Base-by-base conservation (phyloP, 2,329 filamentous ascomycete genomes). In the Xylariaceae sp. region DNA sequence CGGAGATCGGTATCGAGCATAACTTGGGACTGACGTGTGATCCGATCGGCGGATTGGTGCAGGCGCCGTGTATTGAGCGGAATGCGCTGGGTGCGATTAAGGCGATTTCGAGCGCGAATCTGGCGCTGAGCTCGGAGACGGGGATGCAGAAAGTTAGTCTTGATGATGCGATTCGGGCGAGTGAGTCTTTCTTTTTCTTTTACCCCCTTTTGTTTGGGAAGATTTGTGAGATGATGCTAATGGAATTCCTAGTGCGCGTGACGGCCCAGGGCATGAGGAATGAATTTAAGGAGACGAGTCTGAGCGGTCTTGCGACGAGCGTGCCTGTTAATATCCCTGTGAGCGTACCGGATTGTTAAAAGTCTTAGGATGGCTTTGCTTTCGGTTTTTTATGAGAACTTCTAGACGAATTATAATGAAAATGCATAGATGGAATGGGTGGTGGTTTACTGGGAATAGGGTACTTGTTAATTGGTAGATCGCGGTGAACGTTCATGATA, bases 1-100 rank as follows among this genome's bases (percentile, higher is more conserved):
- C 78, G 1, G 78, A 81, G 67, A 81, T 81, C 56, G 78, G 78
- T 50, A 81, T 81, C 61, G 78, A 81, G 66, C 78, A 81, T 64
- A 81, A 81, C 64, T 73, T 81, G 0, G 78, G 78, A 1, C 60
- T 81, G 37, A 80, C 78, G 0, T 81, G 78, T 61, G 78, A 81
- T 52, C 78, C 78, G 3, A 80, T 80, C 58, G 78, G 77, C 4
- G 78, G 78, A 0, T 70, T 80, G 2, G 78, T 81, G 0, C 78
- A 80, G 67, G 78, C 78, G 2, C 78, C 78, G 1, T 81, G 78
- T 64, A 80, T 81, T 59, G 78, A 81, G 71, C 71, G 78, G 35
- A 81, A 81, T 64, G 78, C 78, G 0, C 70, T 81, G 9, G 78
- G 78, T 11, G 78, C 78, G 44, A 75, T 80, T 67, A 81, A 81